These are phyloP conservation scores for Pleurotus sapidus DNA, from an alignment of 768 basidiomycete genomes.

Conservation along the genomic window DNA sequence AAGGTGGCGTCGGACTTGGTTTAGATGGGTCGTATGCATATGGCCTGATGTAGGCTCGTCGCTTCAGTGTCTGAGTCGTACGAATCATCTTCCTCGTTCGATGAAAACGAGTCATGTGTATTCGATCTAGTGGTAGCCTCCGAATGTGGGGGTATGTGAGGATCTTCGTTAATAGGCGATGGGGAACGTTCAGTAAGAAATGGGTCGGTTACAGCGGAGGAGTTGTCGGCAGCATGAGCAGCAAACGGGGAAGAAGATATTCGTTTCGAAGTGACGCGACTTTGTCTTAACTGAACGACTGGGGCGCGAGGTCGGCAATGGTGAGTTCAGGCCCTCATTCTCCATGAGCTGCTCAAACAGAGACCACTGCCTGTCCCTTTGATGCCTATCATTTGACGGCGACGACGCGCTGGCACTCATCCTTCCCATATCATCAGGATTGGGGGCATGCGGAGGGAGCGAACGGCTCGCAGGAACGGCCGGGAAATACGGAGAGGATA, in stretches of 20 bases:
- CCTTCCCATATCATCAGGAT: slow-evolving; percentile 13
- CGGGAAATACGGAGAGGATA: slow-evolving; percentile 16
- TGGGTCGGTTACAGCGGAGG: slow-evolving; percentile 8
- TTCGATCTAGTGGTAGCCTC: background rate
- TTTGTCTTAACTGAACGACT: slow-evolving; percentile 9
- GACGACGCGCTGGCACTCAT: slow-evolving; percentile 10
- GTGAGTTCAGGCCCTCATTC: slow-evolving; percentile 48
- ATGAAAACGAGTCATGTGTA: slow-evolving; percentile 3
- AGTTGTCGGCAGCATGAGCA: background rate
- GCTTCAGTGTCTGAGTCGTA: slow-evolving; percentile 10
- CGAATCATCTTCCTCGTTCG: slow-evolving; percentile 15
- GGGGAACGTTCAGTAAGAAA: slow-evolving; percentile 10
- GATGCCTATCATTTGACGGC: slow-evolving; percentile 17
- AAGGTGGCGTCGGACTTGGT: slow-evolving; percentile 1
- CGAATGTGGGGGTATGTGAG: background rate
- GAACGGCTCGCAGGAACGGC: slow-evolving; percentile 4
- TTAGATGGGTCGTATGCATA: background rate
- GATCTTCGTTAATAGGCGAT: slow-evolving; percentile 13
- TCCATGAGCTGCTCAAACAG: slow-evolving; percentile 73
- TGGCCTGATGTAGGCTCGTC: no score
- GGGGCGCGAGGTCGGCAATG: slow-evolving; percentile 9
- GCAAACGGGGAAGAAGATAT: background rate
- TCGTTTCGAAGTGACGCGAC: background rate
- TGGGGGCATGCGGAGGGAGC: slow-evolving; percentile 6
- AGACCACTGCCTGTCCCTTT: slow-evolving; percentile 44